phyloP scores from a whole-genome alignment of 2,329 filamentous ascomycete species.

The Nemania diffusa region DNA sequence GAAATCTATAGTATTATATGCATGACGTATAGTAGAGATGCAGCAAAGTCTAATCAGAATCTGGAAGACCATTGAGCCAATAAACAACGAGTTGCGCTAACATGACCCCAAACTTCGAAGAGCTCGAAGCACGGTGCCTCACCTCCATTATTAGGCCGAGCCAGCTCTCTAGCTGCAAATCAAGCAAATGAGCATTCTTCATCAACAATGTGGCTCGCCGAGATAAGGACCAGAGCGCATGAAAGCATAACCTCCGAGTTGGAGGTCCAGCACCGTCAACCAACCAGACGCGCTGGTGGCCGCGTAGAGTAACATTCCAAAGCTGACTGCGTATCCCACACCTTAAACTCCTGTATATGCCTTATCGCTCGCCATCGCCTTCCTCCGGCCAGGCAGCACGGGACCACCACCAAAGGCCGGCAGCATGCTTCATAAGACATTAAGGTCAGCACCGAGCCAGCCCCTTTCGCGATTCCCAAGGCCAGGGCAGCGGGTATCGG shows the following conservation, averaged over 20 bases:
- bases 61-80: constrained; percentile 25
- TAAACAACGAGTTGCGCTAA: neutral
- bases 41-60: constrained; percentile 2
- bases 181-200: neutral
- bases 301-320: constrained; percentile 22
- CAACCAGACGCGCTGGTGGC: constrained; percentile 1
- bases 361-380: neutral
- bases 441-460: constrained; percentile 6
- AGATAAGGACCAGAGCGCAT: constrained; percentile 8
- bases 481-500: constrained; percentile 6
- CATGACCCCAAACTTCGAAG: neutral
- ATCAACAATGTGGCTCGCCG: neutral
- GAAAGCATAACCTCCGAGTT: neutral
- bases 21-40: constrained; percentile 6
- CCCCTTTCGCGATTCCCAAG: neutral
- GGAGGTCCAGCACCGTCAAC: neutral
- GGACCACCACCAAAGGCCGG: neutral
- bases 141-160: constrained; percentile 4
- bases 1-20: neutral
- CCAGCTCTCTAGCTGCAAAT: neutral
- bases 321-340: constrained; percentile 15
- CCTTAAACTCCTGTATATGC: neutral
- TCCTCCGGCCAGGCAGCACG: neutral
- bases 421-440: constrained; percentile 26
- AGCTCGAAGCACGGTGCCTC: neutral